phyloP scores from a whole-genome alignment of 176 grass and related monocot species.

The Themeda triandra region DNA sequence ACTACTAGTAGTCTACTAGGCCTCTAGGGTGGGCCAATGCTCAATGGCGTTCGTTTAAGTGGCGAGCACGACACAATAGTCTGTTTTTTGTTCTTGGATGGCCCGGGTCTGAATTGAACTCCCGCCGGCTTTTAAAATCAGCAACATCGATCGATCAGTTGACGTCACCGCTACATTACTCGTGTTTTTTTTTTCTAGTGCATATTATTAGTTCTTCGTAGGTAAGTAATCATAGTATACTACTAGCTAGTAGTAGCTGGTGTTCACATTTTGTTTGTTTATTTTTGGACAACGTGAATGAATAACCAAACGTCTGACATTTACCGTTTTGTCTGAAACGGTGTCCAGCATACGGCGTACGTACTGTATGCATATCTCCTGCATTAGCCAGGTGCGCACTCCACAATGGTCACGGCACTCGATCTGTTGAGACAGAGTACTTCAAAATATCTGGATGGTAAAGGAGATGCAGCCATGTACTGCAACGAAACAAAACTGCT shows the following conservation, averaged over 20 bases:
- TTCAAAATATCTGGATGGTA: not conserved
- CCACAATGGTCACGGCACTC: not conserved
- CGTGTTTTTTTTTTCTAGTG: not conserved
- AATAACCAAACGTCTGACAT: not conserved
- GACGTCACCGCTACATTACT: not conserved
- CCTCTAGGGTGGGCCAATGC: slow-evolving; percentile 12
- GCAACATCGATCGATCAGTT: too few species aligned
- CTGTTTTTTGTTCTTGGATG: not conserved
- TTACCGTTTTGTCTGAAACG: not conserved
- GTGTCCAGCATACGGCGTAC: not conserved
- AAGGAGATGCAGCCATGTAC: not conserved
- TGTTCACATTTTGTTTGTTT: not conserved
- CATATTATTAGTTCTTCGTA: not conserved
- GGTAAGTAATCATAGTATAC: not conserved
- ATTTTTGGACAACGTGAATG: not conserved
- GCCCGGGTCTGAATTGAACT: not conserved
- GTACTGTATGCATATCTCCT: not conserved
- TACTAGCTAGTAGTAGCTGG: not conserved
- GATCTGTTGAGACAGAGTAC: not conserved
- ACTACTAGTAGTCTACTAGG: not conserved
- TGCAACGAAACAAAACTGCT: not conserved
- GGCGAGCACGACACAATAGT: not conserved
- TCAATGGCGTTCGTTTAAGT: slow-evolving; percentile 14
- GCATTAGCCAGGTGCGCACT: not conserved
- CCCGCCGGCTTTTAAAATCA: not conserved